Evolutionary conservation across 805 yeast species (phyloP), one percentile per base, ranked within the genome.

Genomic region (Metschnikowia hibisci): DNA sequence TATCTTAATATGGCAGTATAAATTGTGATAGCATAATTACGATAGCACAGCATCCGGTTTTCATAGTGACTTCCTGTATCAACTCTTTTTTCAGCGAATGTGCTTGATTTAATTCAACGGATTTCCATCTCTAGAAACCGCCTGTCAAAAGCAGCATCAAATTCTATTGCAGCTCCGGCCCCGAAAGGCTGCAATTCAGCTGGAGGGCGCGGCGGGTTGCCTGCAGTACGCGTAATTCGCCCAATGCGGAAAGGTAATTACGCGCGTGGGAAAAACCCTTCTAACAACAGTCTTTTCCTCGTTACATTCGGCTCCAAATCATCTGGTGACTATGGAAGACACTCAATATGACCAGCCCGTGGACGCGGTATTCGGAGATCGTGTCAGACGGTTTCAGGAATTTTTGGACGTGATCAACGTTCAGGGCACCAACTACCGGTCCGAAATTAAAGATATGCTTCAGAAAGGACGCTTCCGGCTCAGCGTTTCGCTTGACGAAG

Each of bases 381-480:
- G 97, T 51, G 87, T 86, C 15, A 81, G 96, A 58, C 74, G 83
- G 53, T 91, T 91, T 67, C 89, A 85, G 52, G 97, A 91, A 55
- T 91, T 90, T 59, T 68, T 93, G 36, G 85, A 81, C 51, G 73
- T 80, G 18, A 54, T 65, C 43, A 61, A 56, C 44, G 76, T 76
- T 44, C 73, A 69, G 14, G 73, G 76, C 32, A 75, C 84, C 0
- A 78, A 80, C 49, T 87, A 89, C 65, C 76, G 80, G 50, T 84
- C 79, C 41, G 77, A 76, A 39, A 84, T 93, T 51, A 78, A 82
- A 51, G 73, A 78, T 27, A 82, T 93, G 85, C 78, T 90, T 37
- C 71, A 74, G 49, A 77, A 78, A 54, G 82, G 82, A 36, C 73
- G 75, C 42, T 76, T 77, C 49, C 75, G 99, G 55, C 69, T 91